phyloP scores from a whole-genome alignment of 768 basidiomycete species.

The Naganishia onofrii region DNA sequence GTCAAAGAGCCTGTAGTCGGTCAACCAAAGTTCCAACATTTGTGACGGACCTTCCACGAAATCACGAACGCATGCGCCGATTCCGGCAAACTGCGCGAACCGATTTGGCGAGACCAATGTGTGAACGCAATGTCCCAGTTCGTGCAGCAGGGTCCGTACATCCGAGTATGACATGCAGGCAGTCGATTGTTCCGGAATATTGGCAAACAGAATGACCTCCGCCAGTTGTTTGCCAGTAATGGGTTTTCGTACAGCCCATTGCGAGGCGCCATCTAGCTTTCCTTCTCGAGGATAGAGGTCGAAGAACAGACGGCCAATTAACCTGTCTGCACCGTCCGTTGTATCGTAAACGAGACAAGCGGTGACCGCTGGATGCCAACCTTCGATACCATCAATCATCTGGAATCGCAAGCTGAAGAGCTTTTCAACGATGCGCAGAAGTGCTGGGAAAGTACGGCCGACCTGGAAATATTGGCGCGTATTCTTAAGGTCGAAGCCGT shows the following conservation, averaged over 20 bases:
- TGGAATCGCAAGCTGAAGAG: too few species aligned
- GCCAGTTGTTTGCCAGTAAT: neutral
- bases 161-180: conserved; percentile 17
- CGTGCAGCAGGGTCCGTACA: neutral
- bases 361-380: too few species aligned
- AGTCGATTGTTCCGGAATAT: neutral
- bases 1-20: neutral
- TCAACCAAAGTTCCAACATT: conserved; percentile 6
- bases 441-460: too few species aligned
- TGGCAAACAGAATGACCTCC: conserved; percentile 6
- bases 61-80: neutral
- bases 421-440: too few species aligned
- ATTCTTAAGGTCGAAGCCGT: too few species aligned
- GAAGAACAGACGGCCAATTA: too few species aligned
- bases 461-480: too few species aligned
- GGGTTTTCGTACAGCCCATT: neutral
- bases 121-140: conserved; percentile 10
- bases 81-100: conserved; percentile 11
- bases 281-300: neutral
- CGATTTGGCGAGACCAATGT: neutral
- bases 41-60: conserved; percentile 9
- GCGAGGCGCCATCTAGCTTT: neutral
- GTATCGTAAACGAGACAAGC: too few species aligned
- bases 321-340: too few species aligned
- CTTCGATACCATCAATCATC: too few species aligned